Conservation (phyloP, 2,329 filamentous ascomycete genomes). For the Monascus ruber region DNA sequence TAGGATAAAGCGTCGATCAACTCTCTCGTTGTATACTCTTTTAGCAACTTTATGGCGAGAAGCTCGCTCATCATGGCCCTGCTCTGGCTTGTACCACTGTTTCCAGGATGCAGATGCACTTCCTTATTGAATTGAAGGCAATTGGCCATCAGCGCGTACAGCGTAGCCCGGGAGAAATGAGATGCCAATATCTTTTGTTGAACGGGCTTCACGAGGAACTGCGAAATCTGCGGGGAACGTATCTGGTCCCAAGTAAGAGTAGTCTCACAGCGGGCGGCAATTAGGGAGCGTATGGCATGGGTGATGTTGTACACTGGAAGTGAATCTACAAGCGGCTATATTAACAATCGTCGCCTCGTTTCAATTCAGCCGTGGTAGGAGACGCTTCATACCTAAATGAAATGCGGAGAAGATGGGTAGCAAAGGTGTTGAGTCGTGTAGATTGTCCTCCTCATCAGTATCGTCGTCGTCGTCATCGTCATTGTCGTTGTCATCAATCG, state of each 20-base stretch:
- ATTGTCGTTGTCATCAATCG: constrained; percentile 23
- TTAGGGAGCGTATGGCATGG: constrained; percentile 75
- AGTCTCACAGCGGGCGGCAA: constrained; percentile 78
- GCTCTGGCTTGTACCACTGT: constrained; percentile 71
- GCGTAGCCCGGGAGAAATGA: constrained; percentile 73
- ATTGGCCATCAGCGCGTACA: constrained; percentile 88
- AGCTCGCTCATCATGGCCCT: constrained; percentile 83
- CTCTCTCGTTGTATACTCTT: constrained; percentile 79
- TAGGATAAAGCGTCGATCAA: constrained; percentile 90
- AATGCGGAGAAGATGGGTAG: constrained; percentile 71
- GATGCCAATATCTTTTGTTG: constrained; percentile 74
- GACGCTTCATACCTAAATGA: constrained; percentile 52
- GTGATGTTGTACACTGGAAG: constrained; percentile 84
- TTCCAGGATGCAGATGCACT: constrained; percentile 67
- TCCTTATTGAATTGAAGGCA: constrained; percentile 90
- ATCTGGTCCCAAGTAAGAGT: constrained; percentile 91
- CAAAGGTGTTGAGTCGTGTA: constrained; percentile 39
- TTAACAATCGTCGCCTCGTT: constrained; percentile 1
- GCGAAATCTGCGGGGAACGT: constrained; percentile 87
- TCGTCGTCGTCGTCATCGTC: constrained; percentile 22
- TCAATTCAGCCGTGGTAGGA: not conserved
- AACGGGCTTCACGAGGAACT: constrained; percentile 92
- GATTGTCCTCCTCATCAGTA: constrained; percentile 33
- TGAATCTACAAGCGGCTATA: constrained; percentile 46
- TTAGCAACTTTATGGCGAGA: constrained; percentile 76